Evolutionary conservation across 2,329 filamentous ascomycete genomes (phyloP).

Genomic region (Aureobasidium sp.): DNA sequence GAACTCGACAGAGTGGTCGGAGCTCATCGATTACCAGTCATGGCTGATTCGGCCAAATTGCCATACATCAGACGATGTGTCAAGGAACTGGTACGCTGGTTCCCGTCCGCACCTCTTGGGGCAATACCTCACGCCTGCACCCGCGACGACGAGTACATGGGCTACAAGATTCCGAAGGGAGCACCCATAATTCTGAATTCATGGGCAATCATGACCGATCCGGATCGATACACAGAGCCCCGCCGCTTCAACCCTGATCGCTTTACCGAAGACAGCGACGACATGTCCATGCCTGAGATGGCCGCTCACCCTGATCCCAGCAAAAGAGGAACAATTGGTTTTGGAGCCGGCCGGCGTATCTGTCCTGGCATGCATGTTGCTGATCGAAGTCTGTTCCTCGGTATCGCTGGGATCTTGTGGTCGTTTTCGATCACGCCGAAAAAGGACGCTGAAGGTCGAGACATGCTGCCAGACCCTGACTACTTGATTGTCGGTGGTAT

Average conservation of each 20-base stretch:
- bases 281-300: constrained; percentile 24
- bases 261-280: constrained; percentile 23
- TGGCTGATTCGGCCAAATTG: constrained; percentile 28
- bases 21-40: constrained; percentile 23
- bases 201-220: constrained; percentile 36
- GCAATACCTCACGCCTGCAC: constrained; percentile 35
- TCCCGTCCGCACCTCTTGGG: constrained; percentile 25
- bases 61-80: constrained; percentile 28
- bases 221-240: constrained; percentile 31
- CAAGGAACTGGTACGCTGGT: constrained; percentile 31
- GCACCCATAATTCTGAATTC: constrained; percentile 32
- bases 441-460: constrained; percentile 26
- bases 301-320: constrained; percentile 32
- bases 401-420: constrained; percentile 44
- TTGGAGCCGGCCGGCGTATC: constrained; percentile 50
- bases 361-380: constrained; percentile 54
- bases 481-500: constrained; percentile 16
- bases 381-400: constrained; percentile 43
- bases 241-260: constrained; percentile 32
- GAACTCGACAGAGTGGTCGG: constrained; percentile 22
- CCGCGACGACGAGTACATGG: constrained; percentile 25
- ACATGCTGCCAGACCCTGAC: constrained; percentile 34
- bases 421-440: constrained; percentile 27
- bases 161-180: constrained; percentile 33
- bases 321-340: constrained; percentile 48